Evolutionary conservation across 2,329 filamentous ascomycete species (phyloP), one percentile per base, ranked within the genome.

Genomic region (Verticillium klebahnii): DNA sequence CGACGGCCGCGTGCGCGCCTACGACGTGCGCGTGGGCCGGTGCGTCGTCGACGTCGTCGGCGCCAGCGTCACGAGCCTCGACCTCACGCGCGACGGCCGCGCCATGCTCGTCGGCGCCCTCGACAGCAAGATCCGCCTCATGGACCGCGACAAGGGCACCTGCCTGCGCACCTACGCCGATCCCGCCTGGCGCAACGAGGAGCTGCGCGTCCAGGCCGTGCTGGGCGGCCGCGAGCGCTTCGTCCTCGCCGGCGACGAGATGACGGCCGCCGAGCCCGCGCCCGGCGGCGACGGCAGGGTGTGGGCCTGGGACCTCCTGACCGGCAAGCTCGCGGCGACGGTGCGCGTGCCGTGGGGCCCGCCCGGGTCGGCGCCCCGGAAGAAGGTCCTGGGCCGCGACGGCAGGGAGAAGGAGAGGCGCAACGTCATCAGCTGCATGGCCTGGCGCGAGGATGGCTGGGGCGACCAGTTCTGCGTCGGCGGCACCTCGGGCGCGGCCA

Each of bases 231-330:
- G 85, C 65, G 94, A 97, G 75, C 88, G 85, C 63, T 89, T 89
- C 57, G 91, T 95, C 1, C 70, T 97, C 3, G 90, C 87, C 58
- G 94, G 94, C 8, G 92, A 93, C 69, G 93, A 97, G 75, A 81
- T 84, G 70, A 76, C 70, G 60, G 69, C 67, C 1, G 55, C 63
- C 57, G 52, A 63, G 57, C 40, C 61, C 45, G 31, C 65, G 68
- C 65, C 66, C 61, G 50, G 62, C 73, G 77, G 76, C 2, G 80
- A 89, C 64, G 90, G 90, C 2, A 81, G 81, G 69, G 75, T 93
- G 8, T 88, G 89, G 78, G 91, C 87, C 1, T 98, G 94, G 94
- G 93, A 97, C 76, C 78, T 96, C 23, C 73, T 97, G 60, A 89
- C 84, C 6, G 93, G 92, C 1, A 84, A 87, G 60, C 72, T 90